Percentiles rank a stretch among this genome's conserved stretches.
Evolutionary conservation across 139 green algal species (phyloP).

Genomic region (Haematococcus sp.): DNA sequence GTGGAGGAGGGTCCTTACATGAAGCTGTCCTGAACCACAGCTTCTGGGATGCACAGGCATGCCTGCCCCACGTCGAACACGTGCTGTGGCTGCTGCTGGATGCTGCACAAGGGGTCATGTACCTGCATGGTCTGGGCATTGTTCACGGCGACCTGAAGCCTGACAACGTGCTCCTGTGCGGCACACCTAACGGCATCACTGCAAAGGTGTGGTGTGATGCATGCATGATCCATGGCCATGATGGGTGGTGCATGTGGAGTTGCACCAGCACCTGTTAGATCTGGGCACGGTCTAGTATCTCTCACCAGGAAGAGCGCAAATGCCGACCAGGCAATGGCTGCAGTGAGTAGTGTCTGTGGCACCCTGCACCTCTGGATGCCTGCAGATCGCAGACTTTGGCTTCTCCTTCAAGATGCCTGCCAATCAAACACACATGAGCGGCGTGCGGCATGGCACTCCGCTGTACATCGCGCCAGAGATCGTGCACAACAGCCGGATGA

Average conservation of each 20-base stretch:
- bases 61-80: no score
- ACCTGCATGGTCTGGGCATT: slow-evolving; percentile 2
- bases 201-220: no score
- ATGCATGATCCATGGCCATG: no score
- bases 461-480: slow-evolving; percentile 44
- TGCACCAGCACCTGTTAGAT: no score
- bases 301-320: no score
- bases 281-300: no score
- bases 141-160: slow-evolving; percentile 8
- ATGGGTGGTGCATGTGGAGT: no score
- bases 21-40: background rate
- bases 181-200: background rate
- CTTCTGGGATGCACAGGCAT: background rate
- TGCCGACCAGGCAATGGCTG: no score
- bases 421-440: slow-evolving; percentile 37
- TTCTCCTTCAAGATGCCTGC: slow-evolving; percentile 33
- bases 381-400: slow-evolving; percentile 48
- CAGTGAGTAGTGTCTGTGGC: no score
- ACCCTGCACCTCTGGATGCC: no score
- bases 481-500: background rate
- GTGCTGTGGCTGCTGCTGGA: no score
- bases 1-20: background rate
- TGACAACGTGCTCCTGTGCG: background rate
- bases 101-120: no score
- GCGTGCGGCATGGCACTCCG: slow-evolving; percentile 36